Conservation (phyloP, 2,329 filamentous ascomycete species). For the Ophiostoma australiae region DNA sequence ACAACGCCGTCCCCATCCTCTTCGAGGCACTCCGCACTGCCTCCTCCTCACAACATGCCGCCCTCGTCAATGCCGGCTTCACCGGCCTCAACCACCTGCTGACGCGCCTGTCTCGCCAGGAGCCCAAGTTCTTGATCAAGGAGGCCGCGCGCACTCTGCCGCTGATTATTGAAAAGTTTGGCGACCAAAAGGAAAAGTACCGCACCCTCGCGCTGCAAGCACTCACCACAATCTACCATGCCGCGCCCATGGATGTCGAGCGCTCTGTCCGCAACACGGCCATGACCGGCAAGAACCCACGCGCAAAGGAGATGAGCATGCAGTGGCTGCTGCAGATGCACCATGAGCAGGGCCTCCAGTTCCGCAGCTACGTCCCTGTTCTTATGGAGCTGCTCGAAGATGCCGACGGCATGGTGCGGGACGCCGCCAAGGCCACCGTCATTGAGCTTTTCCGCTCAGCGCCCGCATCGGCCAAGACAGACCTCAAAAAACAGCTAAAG, state of each 20-base stretch:
- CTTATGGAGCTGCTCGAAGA: conserved; percentile 87
- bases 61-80: conserved; percentile 76
- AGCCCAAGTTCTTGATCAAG: conserved; percentile 66
- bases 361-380: conserved; percentile 74
- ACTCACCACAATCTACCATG: conserved; percentile 70
- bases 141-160: conserved; percentile 68
- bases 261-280: conserved; percentile 71
- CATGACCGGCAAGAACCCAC: conserved; percentile 72
- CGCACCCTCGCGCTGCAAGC: conserved; percentile 68
- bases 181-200: conserved; percentile 82
- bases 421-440: conserved; percentile 74
- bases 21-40: conserved; percentile 78
- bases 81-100: conserved; percentile 82
- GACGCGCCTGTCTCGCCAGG: conserved; percentile 79
- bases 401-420: conserved; percentile 80
- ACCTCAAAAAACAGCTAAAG: conserved; percentile 80
- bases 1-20: conserved; percentile 62
- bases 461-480: conserved; percentile 76
- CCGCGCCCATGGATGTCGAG: conserved; percentile 69
- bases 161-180: conserved; percentile 75
- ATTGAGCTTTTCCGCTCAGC: conserved; percentile 83
- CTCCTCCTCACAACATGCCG: conserved; percentile 69
- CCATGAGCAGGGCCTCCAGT: conserved; percentile 70
- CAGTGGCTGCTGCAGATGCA: conserved; percentile 87
- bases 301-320: conserved; percentile 80